Conservation (phyloP, 2,329 filamentous ascomycete species). For the Akanthomyces lecanii region DNA sequence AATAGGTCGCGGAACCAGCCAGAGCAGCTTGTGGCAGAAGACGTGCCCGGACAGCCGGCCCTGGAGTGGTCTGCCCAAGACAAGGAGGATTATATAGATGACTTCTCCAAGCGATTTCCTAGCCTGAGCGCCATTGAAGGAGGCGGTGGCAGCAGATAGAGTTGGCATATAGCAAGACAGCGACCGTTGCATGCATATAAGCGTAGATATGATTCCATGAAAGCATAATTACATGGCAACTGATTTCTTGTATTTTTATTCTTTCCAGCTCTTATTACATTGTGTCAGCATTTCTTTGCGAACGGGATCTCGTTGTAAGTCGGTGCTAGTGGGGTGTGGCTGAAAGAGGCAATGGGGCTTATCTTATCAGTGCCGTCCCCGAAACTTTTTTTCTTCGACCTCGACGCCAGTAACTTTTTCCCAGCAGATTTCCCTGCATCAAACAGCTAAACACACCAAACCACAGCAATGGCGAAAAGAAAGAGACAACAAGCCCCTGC, state of each 20-base stretch:
- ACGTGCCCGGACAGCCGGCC: slow-evolving; percentile 45
- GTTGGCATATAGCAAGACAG: slow-evolving; percentile 2
- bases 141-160: not conserved
- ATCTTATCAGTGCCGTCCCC: slow-evolving; percentile 30
- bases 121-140: slow-evolving; percentile 74
- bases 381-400: slow-evolving; percentile 28
- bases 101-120: slow-evolving; percentile 84
- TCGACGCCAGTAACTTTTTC: not conserved
- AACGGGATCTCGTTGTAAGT: not conserved
- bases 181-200: not conserved
- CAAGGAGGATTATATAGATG: slow-evolving; percentile 60
- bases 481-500: slow-evolving; percentile 39
- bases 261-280: not conserved
- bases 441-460: slow-evolving; percentile 15
- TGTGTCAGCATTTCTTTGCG: not conserved
- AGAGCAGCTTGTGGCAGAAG: slow-evolving; percentile 41
- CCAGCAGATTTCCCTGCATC: slow-evolving; percentile 2
- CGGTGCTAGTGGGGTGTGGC: not conserved
- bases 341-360: slow-evolving; percentile 20
- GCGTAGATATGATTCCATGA: slow-evolving; percentile 8
- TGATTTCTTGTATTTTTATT: slow-evolving; percentile 10
- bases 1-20: slow-evolving; percentile 24
- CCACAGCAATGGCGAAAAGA: slow-evolving; percentile 42
- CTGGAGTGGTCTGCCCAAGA: slow-evolving; percentile 54
- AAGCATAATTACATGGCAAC: not conserved